Conservation (phyloP, 768 basidiomycete species). For the Fistulinella prunicolor region DNA sequence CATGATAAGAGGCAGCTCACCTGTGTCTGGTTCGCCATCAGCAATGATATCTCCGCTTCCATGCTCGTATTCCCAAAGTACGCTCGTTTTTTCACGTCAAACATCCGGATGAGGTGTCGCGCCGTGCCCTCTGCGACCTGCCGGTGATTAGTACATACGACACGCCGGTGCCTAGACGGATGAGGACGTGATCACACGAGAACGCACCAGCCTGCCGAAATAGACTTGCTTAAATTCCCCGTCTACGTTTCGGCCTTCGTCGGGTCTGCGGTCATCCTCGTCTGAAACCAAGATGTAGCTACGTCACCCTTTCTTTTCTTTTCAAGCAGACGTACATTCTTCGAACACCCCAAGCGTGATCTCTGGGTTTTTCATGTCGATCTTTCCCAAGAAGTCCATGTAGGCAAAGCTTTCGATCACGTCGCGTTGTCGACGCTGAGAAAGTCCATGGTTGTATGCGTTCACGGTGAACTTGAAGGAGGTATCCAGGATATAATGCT, state of each 20-base stretch:
- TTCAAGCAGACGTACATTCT: slow-evolving; percentile 61
- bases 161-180: neutral
- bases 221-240: slow-evolving; percentile 69
- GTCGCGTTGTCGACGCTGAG: slow-evolving; percentile 58
- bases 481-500: slow-evolving; percentile 55
- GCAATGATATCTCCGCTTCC: slow-evolving; percentile 91
- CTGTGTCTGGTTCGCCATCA: slow-evolving; percentile 96
- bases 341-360: slow-evolving; percentile 75
- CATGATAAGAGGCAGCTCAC: slow-evolving; percentile 38
- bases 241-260: slow-evolving; percentile 55
- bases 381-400: slow-evolving; percentile 78
- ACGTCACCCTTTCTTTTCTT: neutral
- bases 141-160: neutral
- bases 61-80: slow-evolving; percentile 98
- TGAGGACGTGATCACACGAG: neutral
- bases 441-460: slow-evolving; percentile 72
- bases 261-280: slow-evolving; percentile 45
- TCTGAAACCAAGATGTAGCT: slow-evolving; percentile 35
- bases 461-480: slow-evolving; percentile 81
- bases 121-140: slow-evolving; percentile 65
- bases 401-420: slow-evolving; percentile 81
- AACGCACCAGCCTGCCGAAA: slow-evolving; percentile 84
- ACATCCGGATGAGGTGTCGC: slow-evolving; percentile 61
- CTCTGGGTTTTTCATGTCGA: slow-evolving; percentile 78
- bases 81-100: slow-evolving; percentile 84